Percentiles rank a stretch among this genome's conserved stretches.
Evolutionary conservation across 2,329 filamentous ascomycete species (phyloP).

Genomic region (Botryotinia narcissicola): DNA sequence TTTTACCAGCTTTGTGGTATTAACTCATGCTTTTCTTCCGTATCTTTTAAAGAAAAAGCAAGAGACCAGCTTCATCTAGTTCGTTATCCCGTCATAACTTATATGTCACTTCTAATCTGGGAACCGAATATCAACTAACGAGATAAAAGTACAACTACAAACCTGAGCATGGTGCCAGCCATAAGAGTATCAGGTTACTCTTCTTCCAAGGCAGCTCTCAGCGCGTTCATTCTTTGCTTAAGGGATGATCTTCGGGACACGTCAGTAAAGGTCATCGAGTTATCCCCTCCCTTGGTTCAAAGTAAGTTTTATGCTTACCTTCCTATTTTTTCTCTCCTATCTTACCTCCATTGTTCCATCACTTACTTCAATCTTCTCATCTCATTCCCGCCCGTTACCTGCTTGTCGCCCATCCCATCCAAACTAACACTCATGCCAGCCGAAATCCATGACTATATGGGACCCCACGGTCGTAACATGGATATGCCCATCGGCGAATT

Average conservation of each 20-base stretch:
- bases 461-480: conserved; percentile 44
- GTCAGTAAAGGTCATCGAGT: conserved; percentile 43
- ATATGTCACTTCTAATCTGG: not conserved
- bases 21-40: conserved; percentile 35
- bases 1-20: conserved; percentile 34
- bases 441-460: conserved; percentile 47
- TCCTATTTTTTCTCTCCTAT: not conserved
- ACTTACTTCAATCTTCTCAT: not conserved
- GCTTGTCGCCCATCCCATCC: conserved; percentile 42
- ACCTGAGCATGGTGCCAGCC: conserved; percentile 27
- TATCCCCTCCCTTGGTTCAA: conserved; percentile 41
- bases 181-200: conserved; percentile 42
- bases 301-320: conserved; percentile 22
- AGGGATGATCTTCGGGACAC: conserved; percentile 43
- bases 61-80: conserved; percentile 28
- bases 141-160: conserved; percentile 26
- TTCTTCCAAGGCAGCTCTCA: conserved; percentile 47
- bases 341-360: not conserved
- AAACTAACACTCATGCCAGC: conserved; percentile 24
- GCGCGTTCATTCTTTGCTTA: conserved; percentile 44
- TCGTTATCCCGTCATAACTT: not conserved
- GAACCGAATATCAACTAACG: not conserved
- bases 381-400: conserved; percentile 41
- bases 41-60: conserved; percentile 26
- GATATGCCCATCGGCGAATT: conserved; percentile 47